Evolutionary conservation across 192 early-diverging fungal species (phyloP).

Genomic region (Coemansia reversa): DNA sequence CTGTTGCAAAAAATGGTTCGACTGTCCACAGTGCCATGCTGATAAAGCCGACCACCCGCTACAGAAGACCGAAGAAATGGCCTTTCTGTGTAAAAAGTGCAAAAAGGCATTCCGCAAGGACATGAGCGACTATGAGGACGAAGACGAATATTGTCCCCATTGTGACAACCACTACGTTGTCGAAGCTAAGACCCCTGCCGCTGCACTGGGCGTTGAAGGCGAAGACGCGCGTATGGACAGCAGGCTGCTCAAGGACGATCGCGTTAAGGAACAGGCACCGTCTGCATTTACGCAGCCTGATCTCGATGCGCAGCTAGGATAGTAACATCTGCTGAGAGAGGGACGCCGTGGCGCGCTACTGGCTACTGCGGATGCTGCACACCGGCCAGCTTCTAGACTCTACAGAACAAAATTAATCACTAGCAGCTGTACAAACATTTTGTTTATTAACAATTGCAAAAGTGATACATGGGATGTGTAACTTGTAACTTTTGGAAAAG

Average conservation of each 20-base stretch:
- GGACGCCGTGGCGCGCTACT: too few species aligned
- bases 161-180: constrained; percentile 98
- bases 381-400: too few species aligned
- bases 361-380: too few species aligned
- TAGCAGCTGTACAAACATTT: too few species aligned
- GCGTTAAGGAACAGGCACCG: constrained; percentile 27
- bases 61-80: constrained; percentile 83
- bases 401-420: too few species aligned
- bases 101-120: constrained; percentile 98
- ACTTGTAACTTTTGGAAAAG: too few species aligned
- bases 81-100: constrained; percentile 98
- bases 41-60: constrained; percentile 76
- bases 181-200: constrained; percentile 85
- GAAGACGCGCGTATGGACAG: constrained; percentile 82
- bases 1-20: constrained; percentile 96
- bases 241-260: constrained; percentile 62
- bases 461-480: too few species aligned
- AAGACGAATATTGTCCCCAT: constrained; percentile 96
- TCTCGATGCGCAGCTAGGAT: constrained; percentile 48
- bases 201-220: constrained; percentile 87
- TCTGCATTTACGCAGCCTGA: constrained; percentile 38
- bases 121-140: constrained; percentile 82
- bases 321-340: not conserved
- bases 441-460: too few species aligned
- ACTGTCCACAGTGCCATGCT: constrained; percentile 93